Conservation (phyloP, 106 monocot species). For the Xerophyta viscosa region DNA sequence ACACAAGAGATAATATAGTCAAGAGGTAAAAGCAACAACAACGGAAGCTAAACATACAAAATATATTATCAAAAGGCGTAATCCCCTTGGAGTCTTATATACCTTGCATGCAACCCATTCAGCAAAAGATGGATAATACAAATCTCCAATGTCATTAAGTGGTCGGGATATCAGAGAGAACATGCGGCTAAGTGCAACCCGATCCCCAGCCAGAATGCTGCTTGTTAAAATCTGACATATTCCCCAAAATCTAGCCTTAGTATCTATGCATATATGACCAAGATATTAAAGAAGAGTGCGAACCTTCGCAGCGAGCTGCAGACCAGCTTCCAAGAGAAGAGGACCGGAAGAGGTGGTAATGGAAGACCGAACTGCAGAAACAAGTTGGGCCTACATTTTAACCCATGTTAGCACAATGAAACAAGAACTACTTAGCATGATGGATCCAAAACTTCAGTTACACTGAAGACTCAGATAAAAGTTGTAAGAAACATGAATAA, state of each 20-base stretch:
- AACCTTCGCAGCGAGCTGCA: constrained; percentile 84
- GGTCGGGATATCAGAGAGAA: constrained; percentile 77
- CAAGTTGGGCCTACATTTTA: constrained; percentile 78
- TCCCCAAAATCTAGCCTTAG: not conserved
- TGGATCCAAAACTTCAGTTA: too few relatives aligned
- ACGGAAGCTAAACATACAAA: not conserved
- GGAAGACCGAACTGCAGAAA: constrained; percentile 88
- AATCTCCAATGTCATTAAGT: constrained; percentile 78
- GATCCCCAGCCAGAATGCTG: constrained; percentile 73
- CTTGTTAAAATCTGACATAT: constrained; percentile 75
- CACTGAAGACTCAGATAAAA: too few relatives aligned
- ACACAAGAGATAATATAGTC: not conserved
- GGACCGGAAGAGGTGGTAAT: constrained; percentile 73
- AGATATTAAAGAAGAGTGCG: constrained; percentile 1
- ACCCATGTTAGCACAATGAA: not conserved
- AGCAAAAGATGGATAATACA: constrained; percentile 96
- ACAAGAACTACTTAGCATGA: not conserved
- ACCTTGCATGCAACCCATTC: constrained; percentile 99
- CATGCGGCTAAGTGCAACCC: constrained; percentile 72
- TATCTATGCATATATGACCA: not conserved
- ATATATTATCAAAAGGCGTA: too few relatives aligned
- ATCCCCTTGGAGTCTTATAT: constrained; percentile 3
- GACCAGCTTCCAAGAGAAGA: constrained; percentile 88
- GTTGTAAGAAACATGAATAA: too few relatives aligned
- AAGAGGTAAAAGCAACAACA: too few relatives aligned